Evolutionary conservation across 148 eudicot species (phyloP).

Genomic region (Gaultheria prostrata): DNA sequence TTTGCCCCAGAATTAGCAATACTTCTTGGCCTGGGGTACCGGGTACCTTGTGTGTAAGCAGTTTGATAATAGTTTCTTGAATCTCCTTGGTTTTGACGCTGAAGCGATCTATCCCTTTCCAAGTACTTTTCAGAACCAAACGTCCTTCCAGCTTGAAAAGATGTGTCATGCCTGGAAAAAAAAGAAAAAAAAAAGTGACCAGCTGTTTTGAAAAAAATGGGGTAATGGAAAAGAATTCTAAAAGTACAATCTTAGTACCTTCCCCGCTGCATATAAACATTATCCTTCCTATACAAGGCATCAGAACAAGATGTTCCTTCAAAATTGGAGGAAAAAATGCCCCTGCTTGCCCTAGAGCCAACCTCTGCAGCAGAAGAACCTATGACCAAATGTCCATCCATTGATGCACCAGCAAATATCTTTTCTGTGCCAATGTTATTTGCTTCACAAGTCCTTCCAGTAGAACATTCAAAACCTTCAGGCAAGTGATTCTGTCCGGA

Average conservation of each 20-base stretch:
- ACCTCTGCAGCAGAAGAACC: constrained; percentile 20
- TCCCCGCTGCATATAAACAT: constrained; percentile 23
- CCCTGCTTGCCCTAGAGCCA: constrained; percentile 23
- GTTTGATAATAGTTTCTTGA: constrained; percentile 23
- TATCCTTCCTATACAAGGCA: constrained; percentile 22
- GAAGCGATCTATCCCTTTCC: constrained; percentile 32
- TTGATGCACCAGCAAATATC: constrained; percentile 16
- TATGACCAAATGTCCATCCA: constrained; percentile 15
- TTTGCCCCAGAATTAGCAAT: constrained; percentile 27
- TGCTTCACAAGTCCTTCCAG: constrained; percentile 11
- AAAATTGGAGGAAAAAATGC: constrained; percentile 28
- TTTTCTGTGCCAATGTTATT: constrained; percentile 13
- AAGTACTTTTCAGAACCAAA: constrained; percentile 32
- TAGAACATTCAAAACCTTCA: constrained; percentile 13
- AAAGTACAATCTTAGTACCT: constrained; percentile 29
- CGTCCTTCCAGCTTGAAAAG: constrained; percentile 29
- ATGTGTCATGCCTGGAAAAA: constrained; percentile 24
- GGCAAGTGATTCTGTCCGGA: constrained; percentile 21
- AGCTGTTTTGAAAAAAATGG: not conserved
- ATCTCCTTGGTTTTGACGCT: constrained; percentile 27
- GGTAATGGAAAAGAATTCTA: not conserved
- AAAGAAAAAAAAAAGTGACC: not conserved
- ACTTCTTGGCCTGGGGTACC: constrained; percentile 27
- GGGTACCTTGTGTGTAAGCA: constrained; percentile 22
- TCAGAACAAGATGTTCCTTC: constrained; percentile 38